phyloP scores from a whole-genome alignment of 2,329 filamentous ascomycete genomes.

The Neobulgaria alba region DNA sequence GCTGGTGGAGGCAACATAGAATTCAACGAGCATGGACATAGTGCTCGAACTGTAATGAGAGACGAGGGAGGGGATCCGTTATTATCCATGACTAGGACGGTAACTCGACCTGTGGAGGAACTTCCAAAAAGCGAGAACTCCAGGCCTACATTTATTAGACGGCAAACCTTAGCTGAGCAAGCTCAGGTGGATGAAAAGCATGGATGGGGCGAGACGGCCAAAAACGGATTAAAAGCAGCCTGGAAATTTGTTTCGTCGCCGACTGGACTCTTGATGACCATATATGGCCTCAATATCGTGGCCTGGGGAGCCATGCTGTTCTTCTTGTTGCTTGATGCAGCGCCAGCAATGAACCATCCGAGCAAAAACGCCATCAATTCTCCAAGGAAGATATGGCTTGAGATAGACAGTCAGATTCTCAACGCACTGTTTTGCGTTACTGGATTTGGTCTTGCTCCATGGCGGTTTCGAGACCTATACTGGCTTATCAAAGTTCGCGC shows the following conservation, averaged over 20 bases:
- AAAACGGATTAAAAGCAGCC: too few relatives aligned
- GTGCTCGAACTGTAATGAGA: constrained; percentile 16
- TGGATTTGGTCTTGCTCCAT: constrained; percentile 74
- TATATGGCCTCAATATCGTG: constrained; percentile 74
- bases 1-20: constrained; percentile 16
- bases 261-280: constrained; percentile 63
- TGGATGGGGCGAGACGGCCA: too few relatives aligned
- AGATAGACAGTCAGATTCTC: constrained; percentile 72
- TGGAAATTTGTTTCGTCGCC: constrained; percentile 66
- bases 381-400: constrained; percentile 69
- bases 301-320: constrained; percentile 89
- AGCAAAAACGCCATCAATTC: constrained; percentile 50
- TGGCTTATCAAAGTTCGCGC: constrained; percentile 45
- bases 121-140: too few relatives aligned
- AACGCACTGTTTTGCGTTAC: constrained; percentile 81
- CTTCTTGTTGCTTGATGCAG: constrained; percentile 65
- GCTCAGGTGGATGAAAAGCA: too few relatives aligned
- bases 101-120: too few relatives aligned
- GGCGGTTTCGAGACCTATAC: constrained; percentile 72
- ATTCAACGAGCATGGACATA: constrained; percentile 13
- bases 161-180: too few relatives aligned
- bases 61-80: constrained; percentile 4
- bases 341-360: constrained; percentile 58
- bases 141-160: too few relatives aligned
- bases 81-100: constrained; percentile 2